phyloP scores from a whole-genome alignment of 306 rosid genomes.

The Echinosophora koreensis region DNA sequence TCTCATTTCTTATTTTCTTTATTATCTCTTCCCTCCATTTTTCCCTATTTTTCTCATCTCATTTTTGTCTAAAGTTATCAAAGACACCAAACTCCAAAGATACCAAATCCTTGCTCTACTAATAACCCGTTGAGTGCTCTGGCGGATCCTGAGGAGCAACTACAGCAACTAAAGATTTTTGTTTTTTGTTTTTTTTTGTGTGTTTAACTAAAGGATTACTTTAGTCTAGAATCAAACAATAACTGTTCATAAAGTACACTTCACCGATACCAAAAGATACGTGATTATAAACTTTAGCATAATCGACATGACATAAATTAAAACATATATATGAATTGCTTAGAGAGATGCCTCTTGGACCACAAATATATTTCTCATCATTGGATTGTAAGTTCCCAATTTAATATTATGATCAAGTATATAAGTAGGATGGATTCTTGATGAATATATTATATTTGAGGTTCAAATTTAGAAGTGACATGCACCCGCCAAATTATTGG shows the following conservation, averaged over 20 bases:
- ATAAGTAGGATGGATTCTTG: neutral
- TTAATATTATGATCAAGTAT: neutral
- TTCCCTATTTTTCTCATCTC: too few relatives aligned
- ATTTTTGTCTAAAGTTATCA: too few relatives aligned
- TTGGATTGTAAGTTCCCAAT: conserved; percentile 20
- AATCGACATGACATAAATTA: neutral
- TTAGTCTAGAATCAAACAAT: conserved; percentile 22
- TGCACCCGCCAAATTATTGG: neutral
- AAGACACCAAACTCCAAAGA: too few relatives aligned
- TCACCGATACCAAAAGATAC: conserved; percentile 31
- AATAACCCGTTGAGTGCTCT: neutral
- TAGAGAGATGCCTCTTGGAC: conserved; percentile 31
- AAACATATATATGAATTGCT: neutral
- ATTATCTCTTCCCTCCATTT: too few relatives aligned
- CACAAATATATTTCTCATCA: conserved; percentile 41
- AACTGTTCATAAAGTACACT: conserved; percentile 3
- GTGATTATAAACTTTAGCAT: conserved; percentile 22
- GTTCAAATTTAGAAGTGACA: conserved; percentile 22
- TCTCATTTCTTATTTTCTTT: too few relatives aligned
- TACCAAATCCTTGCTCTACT: too few relatives aligned
- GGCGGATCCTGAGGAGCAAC: conserved; percentile 21
- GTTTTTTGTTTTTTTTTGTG: too few relatives aligned
- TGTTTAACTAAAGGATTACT: neutral
- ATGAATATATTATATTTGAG: neutral
- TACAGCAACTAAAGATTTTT: conserved; percentile 20